Base-by-base conservation (phyloP, 805 yeast genomes). In the Myxozyma udenii region DNA sequence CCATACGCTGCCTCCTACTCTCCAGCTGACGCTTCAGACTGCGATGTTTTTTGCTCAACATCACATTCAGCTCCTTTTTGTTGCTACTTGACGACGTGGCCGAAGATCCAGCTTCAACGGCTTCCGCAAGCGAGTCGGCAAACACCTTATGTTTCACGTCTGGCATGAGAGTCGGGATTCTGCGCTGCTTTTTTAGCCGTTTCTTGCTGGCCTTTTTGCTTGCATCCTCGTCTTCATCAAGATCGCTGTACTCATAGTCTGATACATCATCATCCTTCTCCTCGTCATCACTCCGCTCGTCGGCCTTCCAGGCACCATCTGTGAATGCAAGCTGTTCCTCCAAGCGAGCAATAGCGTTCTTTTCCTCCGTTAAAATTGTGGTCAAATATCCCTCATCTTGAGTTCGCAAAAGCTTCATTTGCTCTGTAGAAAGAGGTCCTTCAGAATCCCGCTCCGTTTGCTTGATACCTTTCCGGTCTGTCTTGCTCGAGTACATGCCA, bases 331-430 rank as follows among this genome's bases (percentile, higher is more conserved):
- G 48, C 18, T 61, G 61, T 2, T 62, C 53, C 62, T 77, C 71
- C 50, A 79, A 74, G 64, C 78, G 82, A 42, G 78, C 80, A 28
- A 88, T 78, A 66, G 85, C 81, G 33, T 74, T 75, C 55, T 75
- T 59, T 66, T 91, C 96, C 56, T 80, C 78, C 54, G 80, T 78
- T 61, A 90, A 75, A 68, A 87, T 69, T 5, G 95, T 85, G 55
- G 87, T 80, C 48, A 93, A 76, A 67, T 93, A 93, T 52, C 86
- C 87, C 22, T 84, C 77, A 70, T 93, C 98, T 70, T 93, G 98
- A 0, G 96, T 83, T 69, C 91, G 91, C 58, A 90, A 71, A 41
- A 93, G 74, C 65, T 46, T 43, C 44, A 85, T 85, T 63, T 91
- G 95, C 50, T 84, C 96, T 44, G 77, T 45, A 16, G 61, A 46